Base-by-base conservation (phyloP, 2,329 filamentous ascomycete species). In the Aspergillus udagawae region DNA sequence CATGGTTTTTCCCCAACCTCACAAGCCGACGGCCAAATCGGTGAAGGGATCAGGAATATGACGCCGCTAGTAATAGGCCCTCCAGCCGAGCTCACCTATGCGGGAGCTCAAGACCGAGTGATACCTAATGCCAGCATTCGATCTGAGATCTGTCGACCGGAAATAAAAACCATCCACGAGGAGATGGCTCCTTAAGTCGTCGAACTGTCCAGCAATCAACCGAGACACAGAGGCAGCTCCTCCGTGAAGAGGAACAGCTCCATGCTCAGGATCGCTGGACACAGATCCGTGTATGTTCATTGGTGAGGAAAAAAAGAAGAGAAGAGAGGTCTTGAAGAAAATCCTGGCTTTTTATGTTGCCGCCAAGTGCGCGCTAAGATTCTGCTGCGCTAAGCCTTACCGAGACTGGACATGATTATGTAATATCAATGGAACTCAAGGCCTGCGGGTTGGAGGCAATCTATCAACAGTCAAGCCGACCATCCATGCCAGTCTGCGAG, bases 91-190 rank as follows among this genome's bases (percentile, higher is more conserved):
- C 84, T 91, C 87, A 88, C 82, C 81, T 77, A 79, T 74, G 51
- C 50, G 83, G 86, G 86, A 90, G 81, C 85, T 84, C 82, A 84
- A 83, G 84, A 82, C 81, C 69, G 66, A 73, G 78, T 72, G 69
- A 70, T 67, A 70, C 74, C 76, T 77, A 76, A 79, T 75, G 80
- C 80, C 78, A 76, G 79, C 68, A 63, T 69, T 94, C 84, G 70
- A 76, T 96, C 88, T 95, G 76, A 90, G 88, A 94, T 87, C 90
- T 94, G 92, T 96, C 91, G 89, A 92, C 90, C 86, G 88, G 89
- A 92, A 77, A 91, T 89, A 64, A 83, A 89, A 88, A 92, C 85
- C 89, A 91, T 86, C 76, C 69, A 70, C 77, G 70, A 73, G 76
- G 74, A 74, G 84, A 86, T 90, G 88, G 86, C 87, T 92, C 89